These are phyloP conservation scores for Chaetomiaceae sp. DNA, from an alignment of 2,329 filamentous ascomycete species.

Conservation along the genomic window DNA sequence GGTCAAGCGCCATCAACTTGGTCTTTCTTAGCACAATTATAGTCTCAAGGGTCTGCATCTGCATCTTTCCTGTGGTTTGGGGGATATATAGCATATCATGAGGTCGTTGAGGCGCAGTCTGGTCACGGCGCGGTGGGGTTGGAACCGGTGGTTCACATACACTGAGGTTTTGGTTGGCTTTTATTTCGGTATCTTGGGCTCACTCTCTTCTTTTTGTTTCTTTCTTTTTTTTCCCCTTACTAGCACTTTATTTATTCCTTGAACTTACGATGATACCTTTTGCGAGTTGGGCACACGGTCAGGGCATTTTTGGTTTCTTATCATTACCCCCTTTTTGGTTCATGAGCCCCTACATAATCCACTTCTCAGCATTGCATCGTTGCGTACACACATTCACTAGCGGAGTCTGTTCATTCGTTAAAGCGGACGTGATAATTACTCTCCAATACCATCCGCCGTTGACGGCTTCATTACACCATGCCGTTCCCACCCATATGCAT, in stretches of 20 bases:
- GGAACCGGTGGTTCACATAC: conserved; percentile 9
- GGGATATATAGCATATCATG: conserved; percentile 19
- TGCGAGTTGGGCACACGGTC: conserved; percentile 12
- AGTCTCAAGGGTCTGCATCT: conserved; percentile 10
- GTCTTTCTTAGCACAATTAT: conserved; percentile 12
- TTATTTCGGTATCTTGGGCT: conserved; percentile 3
- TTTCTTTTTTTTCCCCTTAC: background rate
- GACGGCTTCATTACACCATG: too few species aligned
- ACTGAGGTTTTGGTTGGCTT: conserved; percentile 2
- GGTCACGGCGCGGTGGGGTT: conserved; percentile 16
- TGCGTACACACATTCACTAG: background rate
- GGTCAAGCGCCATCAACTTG: background rate
- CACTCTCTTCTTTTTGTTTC: conserved; percentile 6
- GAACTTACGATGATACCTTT: conserved; percentile 21
- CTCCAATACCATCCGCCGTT: too few species aligned
- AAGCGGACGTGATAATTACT: too few species aligned
- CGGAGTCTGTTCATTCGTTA: too few species aligned
- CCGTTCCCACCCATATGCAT: too few species aligned
- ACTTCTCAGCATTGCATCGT: background rate
- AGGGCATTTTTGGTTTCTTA: conserved; percentile 14
- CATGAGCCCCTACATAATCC: background rate
- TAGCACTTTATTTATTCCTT: conserved; percentile 6
- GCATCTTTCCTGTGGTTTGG: conserved; percentile 15
- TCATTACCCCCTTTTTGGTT: conserved; percentile 3
- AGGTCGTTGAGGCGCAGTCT: conserved; percentile 18